Evolutionary conservation across 257 asterid genomes (phyloP), one percentile per base, ranked within the genome.

Genomic region (Fraxinus excelsior): DNA sequence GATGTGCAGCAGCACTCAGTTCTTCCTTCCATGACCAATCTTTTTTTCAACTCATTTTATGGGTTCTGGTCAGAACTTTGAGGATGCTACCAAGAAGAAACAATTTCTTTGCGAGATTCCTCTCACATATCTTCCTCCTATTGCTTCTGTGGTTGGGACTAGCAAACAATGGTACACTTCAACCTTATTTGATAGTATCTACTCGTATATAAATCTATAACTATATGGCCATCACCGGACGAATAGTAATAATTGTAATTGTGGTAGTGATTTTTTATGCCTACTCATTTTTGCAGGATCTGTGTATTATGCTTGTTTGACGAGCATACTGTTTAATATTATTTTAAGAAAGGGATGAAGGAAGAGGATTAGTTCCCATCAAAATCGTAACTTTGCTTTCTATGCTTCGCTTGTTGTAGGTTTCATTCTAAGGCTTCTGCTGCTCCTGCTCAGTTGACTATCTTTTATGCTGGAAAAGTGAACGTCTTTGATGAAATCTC

Each of bases 401-500:
- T 38, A 75, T 44, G 71, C 38, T 72, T 71, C 60, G 19, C 74
- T 46, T 69, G 72, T 40, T 53, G 62, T 71, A 92, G 94, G 93
- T 80, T 74, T 78, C 77, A 44, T 80, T 80, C 87, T 40, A 88
- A 84, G 80, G 76, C 85, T 37, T 42, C 90, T 10, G 76, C 56
- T 37, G 78, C 26, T 78, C 80, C 92, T 81, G 74, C 96, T 78
- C 96, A 89, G 74, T 70, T 94, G 87, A 94, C 96, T 76, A 94
- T 94, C 40, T 91, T 92, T 83, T 90, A 90, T 67, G 94, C 85
- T 42, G 98, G 98, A 62, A 80, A 85, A 0, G 96, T 92, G 80
- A 82, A 81, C 56, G 96, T 94, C 76, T 94, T 85, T 34, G 90
- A 91, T 71, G 88, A 87, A 85, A 87, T 90, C 88, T 84, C 94